A percentile compares a stretch with the other conserved stretches of the same genome.
These are phyloP conservation scores for Benincasa hispida DNA, from an alignment of 306 rosid species.

Conservation along the genomic window DNA sequence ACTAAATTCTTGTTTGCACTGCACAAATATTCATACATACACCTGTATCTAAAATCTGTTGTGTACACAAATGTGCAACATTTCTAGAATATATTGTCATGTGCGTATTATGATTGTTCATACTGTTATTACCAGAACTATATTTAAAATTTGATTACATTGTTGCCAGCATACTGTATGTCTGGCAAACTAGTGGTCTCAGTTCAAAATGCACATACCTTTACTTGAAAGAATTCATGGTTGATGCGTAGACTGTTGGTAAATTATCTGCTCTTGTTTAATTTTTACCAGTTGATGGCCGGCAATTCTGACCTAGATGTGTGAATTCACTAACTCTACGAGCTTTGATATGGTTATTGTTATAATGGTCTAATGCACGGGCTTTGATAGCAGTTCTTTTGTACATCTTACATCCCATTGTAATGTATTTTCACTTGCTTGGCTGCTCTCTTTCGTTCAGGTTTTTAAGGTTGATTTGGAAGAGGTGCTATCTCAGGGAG, in stretches of 20 bases:
- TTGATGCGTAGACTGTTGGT: not conserved
- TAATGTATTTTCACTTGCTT: slow-evolving; percentile 1
- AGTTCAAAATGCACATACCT: not conserved
- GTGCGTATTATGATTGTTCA: not conserved
- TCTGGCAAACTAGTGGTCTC: not conserved
- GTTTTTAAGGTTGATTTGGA: slow-evolving; percentile 63
- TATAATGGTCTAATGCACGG: not conserved
- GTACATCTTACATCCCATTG: not conserved
- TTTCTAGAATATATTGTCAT: not conserved
- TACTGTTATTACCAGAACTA: not conserved
- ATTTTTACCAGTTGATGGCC: not conserved
- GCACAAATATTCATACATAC: not conserved
- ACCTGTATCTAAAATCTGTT: not conserved
- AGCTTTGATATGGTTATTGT: not conserved
- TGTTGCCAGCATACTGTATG: not conserved
- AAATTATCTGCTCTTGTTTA: not conserved
- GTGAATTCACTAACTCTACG: not conserved
- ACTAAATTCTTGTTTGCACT: not conserved
- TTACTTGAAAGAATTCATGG: not conserved
- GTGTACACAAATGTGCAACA: not conserved
- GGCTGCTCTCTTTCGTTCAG: slow-evolving; percentile 26
- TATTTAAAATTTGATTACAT: not conserved
- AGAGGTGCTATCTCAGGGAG: slow-evolving; percentile 93
- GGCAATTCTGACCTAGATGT: not conserved
- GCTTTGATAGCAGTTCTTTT: not conserved